Evolutionary conservation across 345 rosid genomes (phyloP).

Genomic region (Punica granatum): DNA sequence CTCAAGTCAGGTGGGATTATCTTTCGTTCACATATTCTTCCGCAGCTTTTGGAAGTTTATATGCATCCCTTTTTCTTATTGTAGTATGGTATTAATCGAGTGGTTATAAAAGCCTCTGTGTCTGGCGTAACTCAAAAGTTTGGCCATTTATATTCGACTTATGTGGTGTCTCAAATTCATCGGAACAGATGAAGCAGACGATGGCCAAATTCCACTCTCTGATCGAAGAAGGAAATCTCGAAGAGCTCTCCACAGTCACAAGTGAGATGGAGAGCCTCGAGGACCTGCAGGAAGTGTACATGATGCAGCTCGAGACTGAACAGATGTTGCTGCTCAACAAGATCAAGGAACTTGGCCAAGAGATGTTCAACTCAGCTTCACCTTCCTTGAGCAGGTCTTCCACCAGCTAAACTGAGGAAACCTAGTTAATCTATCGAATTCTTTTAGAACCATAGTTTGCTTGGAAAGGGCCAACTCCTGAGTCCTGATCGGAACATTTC

Average conservation of each 20-base stretch:
- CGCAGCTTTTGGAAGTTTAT: no score
- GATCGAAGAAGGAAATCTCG: slow-evolving; percentile 55
- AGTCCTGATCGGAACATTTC: not conserved
- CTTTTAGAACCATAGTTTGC: not conserved
- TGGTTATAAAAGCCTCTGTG: not conserved
- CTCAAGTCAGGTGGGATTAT: slow-evolving; percentile 39
- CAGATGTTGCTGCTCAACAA: slow-evolving; percentile 69
- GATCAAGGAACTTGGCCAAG: slow-evolving; percentile 88
- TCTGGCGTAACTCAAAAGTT: not conserved
- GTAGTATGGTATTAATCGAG: not conserved
- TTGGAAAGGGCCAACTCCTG: not conserved
- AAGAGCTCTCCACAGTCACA: slow-evolving; percentile 47
- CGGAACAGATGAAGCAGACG: slow-evolving; percentile 55
- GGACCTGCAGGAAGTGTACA: slow-evolving; percentile 69
- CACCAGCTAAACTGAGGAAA: slow-evolving; percentile 9
- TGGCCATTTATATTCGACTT: not conserved
- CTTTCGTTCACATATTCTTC: no score
- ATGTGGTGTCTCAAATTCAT: not conserved
- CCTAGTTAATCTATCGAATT: not conserved
- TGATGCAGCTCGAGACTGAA: slow-evolving; percentile 81
- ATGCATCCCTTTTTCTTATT: not conserved
- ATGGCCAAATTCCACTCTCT: slow-evolving; percentile 50
- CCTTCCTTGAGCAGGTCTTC: slow-evolving; percentile 36
- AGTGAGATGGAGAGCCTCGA: slow-evolving; percentile 70
- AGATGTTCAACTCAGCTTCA: slow-evolving; percentile 48